phyloP scores from a whole-genome alignment of 169 alveolate genomes.

The Plasmodium adleri region DNA sequence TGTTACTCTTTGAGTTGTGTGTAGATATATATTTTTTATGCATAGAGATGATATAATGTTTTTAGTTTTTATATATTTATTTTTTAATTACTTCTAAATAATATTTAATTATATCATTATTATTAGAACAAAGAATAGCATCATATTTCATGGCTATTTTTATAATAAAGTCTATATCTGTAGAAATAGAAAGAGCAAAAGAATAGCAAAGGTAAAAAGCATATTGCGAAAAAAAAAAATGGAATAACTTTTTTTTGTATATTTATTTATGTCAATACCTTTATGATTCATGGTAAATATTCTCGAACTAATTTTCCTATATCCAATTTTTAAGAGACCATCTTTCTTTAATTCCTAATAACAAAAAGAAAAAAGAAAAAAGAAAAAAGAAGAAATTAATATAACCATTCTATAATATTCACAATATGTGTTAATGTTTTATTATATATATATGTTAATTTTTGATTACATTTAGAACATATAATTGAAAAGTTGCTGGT shows the following conservation, averaged over 20 bases:
- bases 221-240: not conserved
- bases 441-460: not conserved
- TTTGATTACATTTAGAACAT: slow-evolving; percentile 37
- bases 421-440: too few species aligned
- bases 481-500: slow-evolving; percentile 40
- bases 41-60: not conserved
- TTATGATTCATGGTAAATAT: slow-evolving; percentile 67
- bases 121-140: slow-evolving; percentile 60
- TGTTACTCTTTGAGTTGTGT: too few species aligned
- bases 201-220: not conserved
- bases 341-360: slow-evolving; percentile 63
- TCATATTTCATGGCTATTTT: slow-evolving; percentile 30
- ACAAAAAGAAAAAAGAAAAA: not conserved
- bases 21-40: not conserved
- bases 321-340: slow-evolving; percentile 49
- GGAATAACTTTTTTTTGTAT: slow-evolving; percentile 1
- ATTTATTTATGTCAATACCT: slow-evolving; percentile 31
- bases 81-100: slow-evolving; percentile 39
- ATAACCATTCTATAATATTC: too few species aligned
- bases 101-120: slow-evolving; percentile 58
- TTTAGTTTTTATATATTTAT: not conserved
- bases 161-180: slow-evolving; percentile 42
- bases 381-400: not conserved
- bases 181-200: slow-evolving; percentile 1
- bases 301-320: slow-evolving; percentile 13